These are phyloP conservation scores for Cucurbita moschata DNA, from an alignment of 306 rosid species.

Conservation along the genomic window DNA sequence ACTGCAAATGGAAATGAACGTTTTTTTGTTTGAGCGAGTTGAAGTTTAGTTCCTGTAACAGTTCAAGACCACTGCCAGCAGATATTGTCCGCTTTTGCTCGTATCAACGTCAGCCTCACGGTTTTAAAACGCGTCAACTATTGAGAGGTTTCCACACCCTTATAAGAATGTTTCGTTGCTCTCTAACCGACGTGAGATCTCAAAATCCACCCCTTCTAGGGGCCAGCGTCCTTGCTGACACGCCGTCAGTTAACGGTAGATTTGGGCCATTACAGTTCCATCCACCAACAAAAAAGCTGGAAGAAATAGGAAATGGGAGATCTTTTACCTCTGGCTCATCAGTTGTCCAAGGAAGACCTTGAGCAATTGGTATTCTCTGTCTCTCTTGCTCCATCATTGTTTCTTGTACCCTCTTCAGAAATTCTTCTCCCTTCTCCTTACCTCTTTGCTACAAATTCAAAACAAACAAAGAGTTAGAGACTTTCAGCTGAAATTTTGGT, in stretches of 20 bases:
- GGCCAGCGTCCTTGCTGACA: no score
- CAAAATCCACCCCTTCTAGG: no score
- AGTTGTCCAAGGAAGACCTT: constrained; percentile 95
- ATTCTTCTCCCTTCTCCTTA: constrained; percentile 62
- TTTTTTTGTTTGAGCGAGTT: background rate
- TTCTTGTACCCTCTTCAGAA: constrained; percentile 60
- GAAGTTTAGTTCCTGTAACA: background rate
- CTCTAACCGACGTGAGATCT: no score
- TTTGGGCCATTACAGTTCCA: no score
- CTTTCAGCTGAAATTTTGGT: background rate
- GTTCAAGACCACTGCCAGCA: no score
- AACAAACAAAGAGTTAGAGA: background rate
- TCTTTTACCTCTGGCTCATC: constrained; percentile 82
- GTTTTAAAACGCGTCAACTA: no score
- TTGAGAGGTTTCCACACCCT: no score
- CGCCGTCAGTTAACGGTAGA: no score
- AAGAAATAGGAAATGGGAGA: background rate
- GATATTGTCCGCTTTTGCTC: no score
- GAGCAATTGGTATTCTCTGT: constrained; percentile 70
- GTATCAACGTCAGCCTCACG: no score
- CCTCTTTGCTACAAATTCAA: constrained; percentile 70
- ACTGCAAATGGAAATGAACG: constrained; percentile 20
- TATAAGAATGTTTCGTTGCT: no score
- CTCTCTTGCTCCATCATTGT: constrained; percentile 57
- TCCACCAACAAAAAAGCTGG: no score